These are phyloP conservation scores for Colletotrichum cereale DNA, from an alignment of 2,329 filamentous ascomycete species.

Conservation along the genomic window DNA sequence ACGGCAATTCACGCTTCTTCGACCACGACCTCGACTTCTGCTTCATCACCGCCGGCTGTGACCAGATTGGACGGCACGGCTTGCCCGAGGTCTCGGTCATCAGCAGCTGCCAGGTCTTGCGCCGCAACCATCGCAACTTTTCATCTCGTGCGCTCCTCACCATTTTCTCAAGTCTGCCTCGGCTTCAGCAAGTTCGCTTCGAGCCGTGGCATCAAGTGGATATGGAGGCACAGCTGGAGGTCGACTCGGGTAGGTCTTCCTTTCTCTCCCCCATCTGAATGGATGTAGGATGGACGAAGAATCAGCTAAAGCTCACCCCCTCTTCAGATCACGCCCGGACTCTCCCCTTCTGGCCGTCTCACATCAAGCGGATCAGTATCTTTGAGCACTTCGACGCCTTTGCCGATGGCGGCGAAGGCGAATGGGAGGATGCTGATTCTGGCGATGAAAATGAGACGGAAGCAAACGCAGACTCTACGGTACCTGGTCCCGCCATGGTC, in stretches of 20 bases:
- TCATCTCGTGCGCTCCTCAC: constrained; percentile 41
- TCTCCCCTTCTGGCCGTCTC: constrained; percentile 42
- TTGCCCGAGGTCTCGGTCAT: constrained; percentile 43
- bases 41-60: constrained; percentile 39
- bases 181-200: constrained; percentile 39
- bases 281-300: background rate
- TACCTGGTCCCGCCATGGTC: background rate
- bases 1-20: constrained; percentile 45
- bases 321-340: constrained; percentile 40
- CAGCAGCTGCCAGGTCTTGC: constrained; percentile 41
- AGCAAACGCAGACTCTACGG: background rate
- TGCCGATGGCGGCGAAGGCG: constrained; percentile 18
- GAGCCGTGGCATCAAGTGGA: constrained; percentile 43
- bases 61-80: constrained; percentile 41
- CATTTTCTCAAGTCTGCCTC: constrained; percentile 43
- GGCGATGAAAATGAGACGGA: constrained; percentile 22
- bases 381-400: constrained; percentile 43
- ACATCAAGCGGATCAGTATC: constrained; percentile 42
- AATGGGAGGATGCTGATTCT: constrained; percentile 38
- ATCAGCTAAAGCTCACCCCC: background rate
- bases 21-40: constrained; percentile 44
- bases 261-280: background rate
- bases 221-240: constrained; percentile 39
- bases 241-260: constrained; percentile 35
- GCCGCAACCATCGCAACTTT: constrained; percentile 43